phyloP scores from a whole-genome alignment of 179 eudicot genomes.

The Dionaea muscipula region DNA sequence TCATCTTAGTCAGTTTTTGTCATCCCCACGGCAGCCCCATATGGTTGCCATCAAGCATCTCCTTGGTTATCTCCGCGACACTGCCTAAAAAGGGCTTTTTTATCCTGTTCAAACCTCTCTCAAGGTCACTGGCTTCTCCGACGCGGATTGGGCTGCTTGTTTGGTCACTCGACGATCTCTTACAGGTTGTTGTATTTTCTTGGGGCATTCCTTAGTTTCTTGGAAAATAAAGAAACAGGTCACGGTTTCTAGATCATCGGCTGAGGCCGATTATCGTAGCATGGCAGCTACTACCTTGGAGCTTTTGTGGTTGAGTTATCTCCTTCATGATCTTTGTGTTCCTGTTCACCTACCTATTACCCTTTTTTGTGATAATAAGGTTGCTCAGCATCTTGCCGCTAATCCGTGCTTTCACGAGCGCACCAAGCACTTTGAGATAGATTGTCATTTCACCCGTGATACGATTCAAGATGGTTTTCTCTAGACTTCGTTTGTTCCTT shows the following conservation, averaged over 20 bases:
- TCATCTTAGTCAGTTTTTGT: neutral
- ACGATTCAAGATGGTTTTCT: neutral
- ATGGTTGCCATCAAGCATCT: neutral
- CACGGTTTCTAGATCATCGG: neutral
- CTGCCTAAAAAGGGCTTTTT: neutral
- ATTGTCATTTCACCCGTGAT: neutral
- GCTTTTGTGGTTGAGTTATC: neutral
- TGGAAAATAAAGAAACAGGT: neutral
- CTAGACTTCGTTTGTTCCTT: neutral
- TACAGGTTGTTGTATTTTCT: neutral
- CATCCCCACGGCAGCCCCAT: neutral
- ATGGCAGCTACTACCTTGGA: neutral
- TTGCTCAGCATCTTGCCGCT: neutral
- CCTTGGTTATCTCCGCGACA: neutral
- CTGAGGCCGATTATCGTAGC: neutral
- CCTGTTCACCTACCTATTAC: neutral
- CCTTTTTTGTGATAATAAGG: neutral
- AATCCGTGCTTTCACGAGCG: conserved; percentile 4
- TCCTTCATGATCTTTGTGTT: neutral
- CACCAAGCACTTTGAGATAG: conserved; percentile 4
- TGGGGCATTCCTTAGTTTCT: neutral
- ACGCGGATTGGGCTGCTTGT: neutral
- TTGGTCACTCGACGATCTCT: neutral
- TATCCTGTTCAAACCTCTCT: neutral
- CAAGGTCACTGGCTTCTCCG: neutral